Evolutionary conservation across 2,329 filamentous ascomycete genomes (phyloP).

Genomic region (Fusarium sp.): DNA sequence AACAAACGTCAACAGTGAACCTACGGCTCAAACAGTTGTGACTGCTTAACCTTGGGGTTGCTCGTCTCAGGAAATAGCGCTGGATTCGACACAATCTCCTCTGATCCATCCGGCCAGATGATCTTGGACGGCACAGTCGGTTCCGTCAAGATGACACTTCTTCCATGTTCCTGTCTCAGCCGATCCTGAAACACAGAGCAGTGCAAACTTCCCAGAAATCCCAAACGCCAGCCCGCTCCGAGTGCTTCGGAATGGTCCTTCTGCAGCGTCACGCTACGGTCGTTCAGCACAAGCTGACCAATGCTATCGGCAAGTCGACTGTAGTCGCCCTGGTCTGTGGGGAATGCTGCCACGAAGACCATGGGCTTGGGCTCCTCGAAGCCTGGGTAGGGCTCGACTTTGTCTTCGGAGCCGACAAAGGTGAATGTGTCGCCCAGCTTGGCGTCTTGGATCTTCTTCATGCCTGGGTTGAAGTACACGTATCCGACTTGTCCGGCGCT

Average conservation of each 20-base stretch:
- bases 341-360: slow-evolving; percentile 98
- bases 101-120: slow-evolving; percentile 80
- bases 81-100: slow-evolving; percentile 86
- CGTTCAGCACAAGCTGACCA: slow-evolving; percentile 91
- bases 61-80: slow-evolving; percentile 84
- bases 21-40: slow-evolving; percentile 65
- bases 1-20: slow-evolving; percentile 39
- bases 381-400: slow-evolving; percentile 85
- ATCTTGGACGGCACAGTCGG: slow-evolving; percentile 95
- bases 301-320: slow-evolving; percentile 92
- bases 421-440: slow-evolving; percentile 98
- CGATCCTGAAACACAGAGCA: slow-evolving; percentile 99
- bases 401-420: slow-evolving; percentile 78
- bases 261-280: slow-evolving; percentile 91
- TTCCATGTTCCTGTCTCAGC: slow-evolving; percentile 91
- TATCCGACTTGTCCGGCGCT: slow-evolving; percentile 96
- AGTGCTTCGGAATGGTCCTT: slow-evolving; percentile 96
- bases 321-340: slow-evolving; percentile 90
- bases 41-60: slow-evolving; percentile 59
- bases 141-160: slow-evolving; percentile 95
- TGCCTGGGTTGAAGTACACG: slow-evolving; percentile 96
- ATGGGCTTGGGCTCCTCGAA: slow-evolving; percentile 98
- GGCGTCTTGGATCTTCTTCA: slow-evolving; percentile 96
- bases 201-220: slow-evolving; percentile 95
- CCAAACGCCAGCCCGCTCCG: slow-evolving; percentile 92